Evolutionary conservation across 2,329 filamentous ascomycete genomes (phyloP), one percentile per base, ranked within the genome.

Genomic region (Ophiostoma montium): DNA sequence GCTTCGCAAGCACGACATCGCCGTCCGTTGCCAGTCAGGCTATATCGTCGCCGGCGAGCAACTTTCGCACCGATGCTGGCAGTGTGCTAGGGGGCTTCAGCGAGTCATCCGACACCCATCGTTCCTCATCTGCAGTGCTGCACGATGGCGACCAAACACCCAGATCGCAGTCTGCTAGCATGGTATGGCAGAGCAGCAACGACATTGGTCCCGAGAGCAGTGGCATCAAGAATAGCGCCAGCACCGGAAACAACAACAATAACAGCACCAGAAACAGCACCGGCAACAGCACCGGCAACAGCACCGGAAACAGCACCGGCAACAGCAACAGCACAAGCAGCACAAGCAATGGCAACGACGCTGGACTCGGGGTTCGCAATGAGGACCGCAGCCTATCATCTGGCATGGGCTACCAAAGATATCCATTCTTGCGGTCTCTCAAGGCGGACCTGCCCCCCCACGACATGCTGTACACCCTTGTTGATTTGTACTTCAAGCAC

Each of bases 401-500:
- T 62, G 68, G 75, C 50, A 76, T 77, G 3, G 69, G 70, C 2
- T 60, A 50, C 51, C 67, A 58, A 58, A 62, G 46, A 53, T 65
- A 35, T 54, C 44, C 62, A 33, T 54, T 57, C 64, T 62, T 42
- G 70, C 67, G 56, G 66, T 63, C 62, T 21, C 67, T 74, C 3
- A 80, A 85, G 55, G 74, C 80, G 46, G 82, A 84, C 49, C 71
- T 87, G 21, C 84, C 84, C 1, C 82, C 83, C 1, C 86, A 86
- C 56, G 82, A 86, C 59, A 65, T 87, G 8, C 66, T 87, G 0
- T 87, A 86, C 58, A 74, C 79, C 2, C 65, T 88, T 10, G 82
- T 83, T 5, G 83, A 87, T 57, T 69, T 87, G 1, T 88, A 86
- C 61, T 88, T 88, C 59, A 85, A 85, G 54, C 80, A 87, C 58